Base-by-base conservation (phyloP, 2,329 filamentous ascomycete genomes). In the Apiospora malaysiana region DNA sequence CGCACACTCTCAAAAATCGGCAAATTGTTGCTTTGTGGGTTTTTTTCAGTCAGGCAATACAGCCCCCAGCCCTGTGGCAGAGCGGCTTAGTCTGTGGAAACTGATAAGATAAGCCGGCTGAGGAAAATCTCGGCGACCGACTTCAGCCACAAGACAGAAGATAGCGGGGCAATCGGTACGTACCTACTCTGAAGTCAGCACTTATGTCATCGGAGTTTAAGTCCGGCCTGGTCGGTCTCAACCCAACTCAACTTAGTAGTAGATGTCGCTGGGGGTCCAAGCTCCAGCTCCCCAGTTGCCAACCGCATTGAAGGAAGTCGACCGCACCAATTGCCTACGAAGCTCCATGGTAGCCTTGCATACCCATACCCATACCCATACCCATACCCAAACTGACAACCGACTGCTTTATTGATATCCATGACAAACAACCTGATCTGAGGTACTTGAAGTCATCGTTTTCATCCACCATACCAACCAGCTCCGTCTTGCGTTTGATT, bases 301-400 rank as follows among this genome's bases (percentile, higher is more conserved):
- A 70, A 71, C 70, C 70, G 51, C 51, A 59, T 59, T 59, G 27
- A 16, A 51, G 23, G 47, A 51, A 59, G 18, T 59, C 25, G 16
- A 56, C 51, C 51, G 32, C 51, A 56, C 46, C 47, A 43, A 69
- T 66, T 45, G 68, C 73, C 76, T 76, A 79, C 78, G 77, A 78
- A 78, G 75, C 77, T 78, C 73, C 70, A 56, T 72, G 74, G 78
- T 69, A 78, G 78, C 77, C 78, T 79, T 76, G 72, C 70, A 69
- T 69, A 46, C 8, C 16, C 16, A 59, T 32, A 3, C 32, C 32
- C 32, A 32, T 32, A 6, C 32, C 32, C 32, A 32, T 6, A n/a
- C 32, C 6, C 32, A 32, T 32, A 37, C 40, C 42, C 42, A 45
- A 45, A 45, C 42, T 45, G 42, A 14, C 42, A 45, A 37, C 27